Percentiles rank a stretch among this genome's conserved stretches.
Evolutionary conservation across 2,329 filamentous ascomycete species (phyloP).

Genomic region (Paracamarosporium sp.): DNA sequence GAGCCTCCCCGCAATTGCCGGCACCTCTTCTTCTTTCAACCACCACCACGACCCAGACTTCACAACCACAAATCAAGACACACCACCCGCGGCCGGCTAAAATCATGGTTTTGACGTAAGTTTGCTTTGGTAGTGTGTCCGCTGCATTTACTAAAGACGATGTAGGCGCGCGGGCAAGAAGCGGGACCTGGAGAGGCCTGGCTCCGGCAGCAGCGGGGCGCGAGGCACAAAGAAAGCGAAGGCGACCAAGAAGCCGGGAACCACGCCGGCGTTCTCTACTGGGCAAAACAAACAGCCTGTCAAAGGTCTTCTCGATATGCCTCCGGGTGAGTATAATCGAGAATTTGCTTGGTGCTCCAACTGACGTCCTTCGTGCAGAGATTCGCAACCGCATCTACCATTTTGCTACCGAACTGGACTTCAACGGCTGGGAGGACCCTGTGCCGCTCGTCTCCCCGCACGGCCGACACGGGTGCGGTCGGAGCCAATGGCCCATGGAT

Average conservation of each 20-base stretch:
- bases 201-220: background rate
- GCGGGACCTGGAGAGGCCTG: background rate
- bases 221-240: background rate
- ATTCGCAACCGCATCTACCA: slow-evolving; percentile 23
- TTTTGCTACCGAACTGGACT: slow-evolving; percentile 9
- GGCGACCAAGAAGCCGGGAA: background rate
- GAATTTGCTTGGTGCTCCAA: background rate
- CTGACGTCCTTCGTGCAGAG: slow-evolving; percentile 8
- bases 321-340: background rate
- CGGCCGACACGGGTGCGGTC: background rate
- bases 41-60: background rate
- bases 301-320: background rate
- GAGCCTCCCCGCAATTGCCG: background rate
- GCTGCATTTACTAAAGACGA: background rate
- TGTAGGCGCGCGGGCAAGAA: background rate
- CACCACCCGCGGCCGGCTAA: background rate
- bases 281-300: background rate
- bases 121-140: background rate
- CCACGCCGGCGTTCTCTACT: background rate
- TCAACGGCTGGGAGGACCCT: background rate
- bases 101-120: background rate
- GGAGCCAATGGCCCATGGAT: background rate
- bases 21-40: background rate
- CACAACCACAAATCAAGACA: background rate
- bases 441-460: background rate